phyloP scores from a whole-genome alignment of 441 rosid genomes.

The Gossypium schwendimanii region DNA sequence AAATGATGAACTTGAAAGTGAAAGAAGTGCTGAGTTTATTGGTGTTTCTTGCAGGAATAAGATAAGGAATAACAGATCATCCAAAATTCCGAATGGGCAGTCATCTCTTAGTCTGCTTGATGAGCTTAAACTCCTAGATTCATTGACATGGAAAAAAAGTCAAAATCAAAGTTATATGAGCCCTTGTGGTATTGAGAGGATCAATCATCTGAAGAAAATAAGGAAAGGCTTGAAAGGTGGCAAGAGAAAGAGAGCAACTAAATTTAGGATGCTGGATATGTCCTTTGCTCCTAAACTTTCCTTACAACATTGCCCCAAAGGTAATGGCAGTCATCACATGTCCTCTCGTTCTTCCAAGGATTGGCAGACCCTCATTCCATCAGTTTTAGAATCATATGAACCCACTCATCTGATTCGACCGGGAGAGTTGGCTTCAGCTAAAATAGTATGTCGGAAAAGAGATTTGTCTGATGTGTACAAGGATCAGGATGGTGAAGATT shows the following conservation, averaged over 20 bases:
- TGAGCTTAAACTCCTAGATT: conserved; percentile 48
- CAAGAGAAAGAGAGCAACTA: conserved; percentile 31
- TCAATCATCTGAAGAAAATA: conserved; percentile 16
- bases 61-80: conserved; percentile 14
- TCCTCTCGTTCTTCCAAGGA: conserved; percentile 21
- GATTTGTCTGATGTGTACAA: conserved; percentile 17
- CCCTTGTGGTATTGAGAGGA: conserved; percentile 21
- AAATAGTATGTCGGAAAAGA: conserved; percentile 27
- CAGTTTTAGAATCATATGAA: conserved; percentile 14
- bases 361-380: conserved; percentile 13
- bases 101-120: conserved; percentile 39
- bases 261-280: conserved; percentile 20
- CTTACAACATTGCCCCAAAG: conserved; percentile 5
- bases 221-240: conserved; percentile 23
- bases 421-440: conserved; percentile 17
- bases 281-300: conserved; percentile 7
- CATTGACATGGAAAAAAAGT: conserved; percentile 41
- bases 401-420: conserved; percentile 7
- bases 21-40: conserved; percentile 33
- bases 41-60: conserved; percentile 20
- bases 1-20: conserved; percentile 41
- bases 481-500: conserved; percentile 13
- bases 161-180: conserved; percentile 15
- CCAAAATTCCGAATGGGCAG: conserved; percentile 20
- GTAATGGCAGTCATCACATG: conserved; percentile 3